Conservation (phyloP, 192 early-diverging fungal species). For the Rhizophagus prolifer region DNA sequence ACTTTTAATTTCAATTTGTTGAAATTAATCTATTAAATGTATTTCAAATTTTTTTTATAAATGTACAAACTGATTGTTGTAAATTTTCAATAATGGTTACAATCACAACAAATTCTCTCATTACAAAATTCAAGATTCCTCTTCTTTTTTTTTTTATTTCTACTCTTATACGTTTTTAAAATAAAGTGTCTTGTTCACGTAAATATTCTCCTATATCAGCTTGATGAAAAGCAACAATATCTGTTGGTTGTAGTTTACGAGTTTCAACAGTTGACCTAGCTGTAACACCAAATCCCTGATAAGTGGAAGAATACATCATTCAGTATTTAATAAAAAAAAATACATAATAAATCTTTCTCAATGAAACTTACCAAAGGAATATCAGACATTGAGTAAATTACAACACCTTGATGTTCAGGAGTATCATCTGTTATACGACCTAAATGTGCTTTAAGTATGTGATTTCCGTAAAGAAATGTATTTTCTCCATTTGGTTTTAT, state of each 20-base stretch:
- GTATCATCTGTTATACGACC: conserved; percentile 98
- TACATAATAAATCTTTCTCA: not conserved
- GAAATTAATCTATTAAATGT: no score
- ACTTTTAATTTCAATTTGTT: no score
- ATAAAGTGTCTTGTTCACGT: conserved; percentile 71
- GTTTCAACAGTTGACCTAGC: conserved; percentile 90
- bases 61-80: no score
- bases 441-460: conserved; percentile 95
- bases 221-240: conserved; percentile 94
- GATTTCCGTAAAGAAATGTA: conserved; percentile 98
- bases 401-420: conserved; percentile 96
- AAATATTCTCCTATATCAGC: conserved; percentile 97
- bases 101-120: no score
- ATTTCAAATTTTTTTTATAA: no score
- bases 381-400: conserved; percentile 92
- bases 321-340: not conserved
- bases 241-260: conserved; percentile 91
- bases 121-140: no score
- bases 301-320: not conserved
- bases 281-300: conserved; percentile 91
- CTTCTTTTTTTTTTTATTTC: not conserved
- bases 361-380: conserved; percentile 65
- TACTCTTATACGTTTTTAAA: not conserved
- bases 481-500: conserved; percentile 99
- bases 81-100: no score